These are phyloP conservation scores for Yamadazyma kitorensis DNA, from an alignment of 805 yeast species.

Conservation along the genomic window DNA sequence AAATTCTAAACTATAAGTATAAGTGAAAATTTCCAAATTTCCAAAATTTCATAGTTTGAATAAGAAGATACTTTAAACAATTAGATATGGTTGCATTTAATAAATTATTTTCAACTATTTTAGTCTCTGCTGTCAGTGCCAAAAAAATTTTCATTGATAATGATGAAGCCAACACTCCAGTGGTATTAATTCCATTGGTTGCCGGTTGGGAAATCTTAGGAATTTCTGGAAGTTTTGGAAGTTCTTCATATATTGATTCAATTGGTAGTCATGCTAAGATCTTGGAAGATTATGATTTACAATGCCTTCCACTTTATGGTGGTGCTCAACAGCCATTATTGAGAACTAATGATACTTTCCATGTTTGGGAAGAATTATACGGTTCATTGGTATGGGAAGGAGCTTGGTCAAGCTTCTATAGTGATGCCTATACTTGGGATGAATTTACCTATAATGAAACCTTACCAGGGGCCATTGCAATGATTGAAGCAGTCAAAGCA, in stretches of 20 bases:
- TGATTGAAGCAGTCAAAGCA: slow-evolving; percentile 38
- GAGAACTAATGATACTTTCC: slow-evolving; percentile 38
- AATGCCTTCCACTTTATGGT: too few species aligned
- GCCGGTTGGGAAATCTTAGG: slow-evolving; percentile 42
- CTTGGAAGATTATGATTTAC: too few species aligned
- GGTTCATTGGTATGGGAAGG: slow-evolving; percentile 44
- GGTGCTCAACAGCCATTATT: too few species aligned
- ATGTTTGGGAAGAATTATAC: slow-evolving; percentile 33
- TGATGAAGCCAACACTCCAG: slow-evolving; percentile 38
- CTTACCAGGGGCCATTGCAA: slow-evolving; percentile 36
- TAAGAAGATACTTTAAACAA: too few species aligned
- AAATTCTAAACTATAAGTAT: too few species aligned
- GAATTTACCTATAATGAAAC: slow-evolving; percentile 26
- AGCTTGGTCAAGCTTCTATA: slow-evolving; percentile 31
- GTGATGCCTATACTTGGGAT: slow-evolving; percentile 29
- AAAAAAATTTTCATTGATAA: slow-evolving; percentile 42
- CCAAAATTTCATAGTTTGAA: too few species aligned
- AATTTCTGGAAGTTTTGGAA: slow-evolving; percentile 37
- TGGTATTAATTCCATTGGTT: slow-evolving; percentile 33
- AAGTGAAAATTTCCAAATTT: too few species aligned
- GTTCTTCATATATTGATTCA: slow-evolving; percentile 37
- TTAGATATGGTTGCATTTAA: too few species aligned
- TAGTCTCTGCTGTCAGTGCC: too few species aligned
- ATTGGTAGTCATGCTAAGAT: too few species aligned
- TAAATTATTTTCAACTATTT: too few species aligned